phyloP scores from a whole-genome alignment of 1,284 basidiomycete genomes.

The Microbotryum intermedium region DNA sequence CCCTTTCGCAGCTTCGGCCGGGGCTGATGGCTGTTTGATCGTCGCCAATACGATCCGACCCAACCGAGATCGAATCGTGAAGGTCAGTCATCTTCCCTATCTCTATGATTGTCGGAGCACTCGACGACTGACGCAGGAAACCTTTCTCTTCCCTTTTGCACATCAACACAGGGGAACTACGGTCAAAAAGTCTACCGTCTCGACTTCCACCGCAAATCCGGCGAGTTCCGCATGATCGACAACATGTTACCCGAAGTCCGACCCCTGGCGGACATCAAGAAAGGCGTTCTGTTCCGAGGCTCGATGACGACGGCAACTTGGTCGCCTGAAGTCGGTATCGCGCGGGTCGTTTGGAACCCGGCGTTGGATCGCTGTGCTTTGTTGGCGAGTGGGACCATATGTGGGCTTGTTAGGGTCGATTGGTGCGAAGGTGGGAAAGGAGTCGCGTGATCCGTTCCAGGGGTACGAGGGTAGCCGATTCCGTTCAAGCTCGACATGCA shows the following conservation, averaged over 20 bases:
- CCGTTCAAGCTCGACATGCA: not conserved
- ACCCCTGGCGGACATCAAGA: slow-evolving; percentile 38
- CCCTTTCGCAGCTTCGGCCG: slow-evolving; percentile 67
- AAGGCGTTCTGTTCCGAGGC: not conserved
- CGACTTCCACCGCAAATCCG: slow-evolving; percentile 64
- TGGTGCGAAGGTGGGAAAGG: slow-evolving; percentile 32
- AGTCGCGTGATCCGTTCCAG: not conserved
- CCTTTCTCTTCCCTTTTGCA: too few species aligned
- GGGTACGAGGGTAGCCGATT: too few species aligned
- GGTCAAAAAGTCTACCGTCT: slow-evolving; percentile 72
- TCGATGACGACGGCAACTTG: slow-evolving; percentile 51
- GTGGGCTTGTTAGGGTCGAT: slow-evolving; percentile 78
- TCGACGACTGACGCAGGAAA: not conserved
- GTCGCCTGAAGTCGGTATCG: slow-evolving; percentile 63
- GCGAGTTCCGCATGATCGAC: slow-evolving; percentile 74
- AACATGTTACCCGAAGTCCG: slow-evolving; percentile 48
- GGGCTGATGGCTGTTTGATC: slow-evolving; percentile 67
- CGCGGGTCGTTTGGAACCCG: slow-evolving; percentile 69
- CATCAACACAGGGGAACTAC: slow-evolving; percentile 36
- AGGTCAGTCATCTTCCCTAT: too few species aligned
- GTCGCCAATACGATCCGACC: slow-evolving; percentile 59
- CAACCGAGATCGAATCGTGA: too few species aligned
- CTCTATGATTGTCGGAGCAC: too few species aligned
- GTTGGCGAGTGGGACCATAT: slow-evolving; percentile 66
- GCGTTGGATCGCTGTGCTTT: slow-evolving; percentile 58